Evolutionary conservation across 495 filamentous ascomycete species (phyloP).

Genomic region (Staphylotrichum tortipilum): DNA sequence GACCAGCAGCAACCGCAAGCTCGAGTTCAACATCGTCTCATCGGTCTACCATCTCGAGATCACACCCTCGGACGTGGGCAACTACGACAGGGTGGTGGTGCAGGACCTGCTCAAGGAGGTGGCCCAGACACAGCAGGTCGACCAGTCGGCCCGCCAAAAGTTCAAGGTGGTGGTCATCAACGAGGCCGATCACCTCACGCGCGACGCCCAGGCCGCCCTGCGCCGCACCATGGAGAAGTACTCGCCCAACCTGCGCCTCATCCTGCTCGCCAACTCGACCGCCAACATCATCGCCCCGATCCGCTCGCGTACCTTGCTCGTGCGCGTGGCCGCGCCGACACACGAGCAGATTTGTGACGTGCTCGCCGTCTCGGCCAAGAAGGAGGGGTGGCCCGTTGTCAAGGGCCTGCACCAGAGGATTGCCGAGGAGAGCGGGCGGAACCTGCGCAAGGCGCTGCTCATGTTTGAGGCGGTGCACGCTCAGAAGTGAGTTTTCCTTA

Average conservation of each 20-base stretch:
- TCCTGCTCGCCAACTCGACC: conserved; percentile 87
- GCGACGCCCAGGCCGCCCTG: conserved; percentile 92
- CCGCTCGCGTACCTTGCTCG: conserved; percentile 75
- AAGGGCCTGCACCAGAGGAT: conserved; percentile 70
- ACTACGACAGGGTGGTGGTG: conserved; percentile 87
- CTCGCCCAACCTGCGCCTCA: conserved; percentile 83
- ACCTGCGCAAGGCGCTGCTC: conserved; percentile 77
- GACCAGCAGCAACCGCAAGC: conserved; percentile 87
- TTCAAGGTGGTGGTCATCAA: conserved; percentile 99
- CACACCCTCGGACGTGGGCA: conserved; percentile 94
- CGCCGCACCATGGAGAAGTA: conserved; percentile 99
- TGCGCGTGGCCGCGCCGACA: conserved; percentile 84
- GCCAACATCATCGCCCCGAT: conserved; percentile 98
- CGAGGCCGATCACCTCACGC: conserved; percentile 89
- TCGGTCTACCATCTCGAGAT: conserved; percentile 97
- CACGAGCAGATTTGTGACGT: conserved; percentile 74
- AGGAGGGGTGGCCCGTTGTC: conserved; percentile 65
- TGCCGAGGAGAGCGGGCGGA: conserved; percentile 84
- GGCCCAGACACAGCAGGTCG: conserved; percentile 96
- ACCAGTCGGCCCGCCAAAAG: conserved; percentile 73
- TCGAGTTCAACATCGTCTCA: conserved; percentile 97
- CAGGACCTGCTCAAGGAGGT: conserved; percentile 97
- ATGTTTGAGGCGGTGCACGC: conserved; percentile 97
- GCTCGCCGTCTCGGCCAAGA: conserved; percentile 61
- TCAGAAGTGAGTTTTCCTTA: conserved; percentile 77